Percentiles rank a stretch among this genome's conserved stretches.
Conservation (phyloP, 2,329 filamentous ascomycete genomes). For the Xylariomycetidae sp. region DNA sequence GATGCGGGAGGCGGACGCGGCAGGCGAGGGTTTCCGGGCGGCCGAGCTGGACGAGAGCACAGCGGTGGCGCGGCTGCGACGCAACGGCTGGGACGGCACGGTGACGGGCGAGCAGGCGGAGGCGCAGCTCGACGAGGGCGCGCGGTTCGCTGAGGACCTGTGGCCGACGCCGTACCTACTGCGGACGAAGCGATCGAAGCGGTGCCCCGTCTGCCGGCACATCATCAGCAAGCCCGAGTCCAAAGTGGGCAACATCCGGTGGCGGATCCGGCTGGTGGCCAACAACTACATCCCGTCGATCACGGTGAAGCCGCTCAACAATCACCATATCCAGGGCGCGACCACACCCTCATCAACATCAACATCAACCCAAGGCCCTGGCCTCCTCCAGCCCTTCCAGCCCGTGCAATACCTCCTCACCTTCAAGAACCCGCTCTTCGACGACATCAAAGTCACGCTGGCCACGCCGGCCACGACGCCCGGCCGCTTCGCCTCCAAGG, state of each 20-base stretch:
- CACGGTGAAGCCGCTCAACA: slow-evolving; percentile 64
- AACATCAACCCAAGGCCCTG: slow-evolving; percentile 16
- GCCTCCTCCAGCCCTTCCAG: slow-evolving; percentile 49
- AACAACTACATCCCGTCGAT: slow-evolving; percentile 83
- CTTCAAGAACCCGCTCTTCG: slow-evolving; percentile 91
- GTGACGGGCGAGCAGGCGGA: slow-evolving; percentile 44
- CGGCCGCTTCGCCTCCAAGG: slow-evolving; percentile 68
- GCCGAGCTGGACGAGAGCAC: slow-evolving; percentile 57
- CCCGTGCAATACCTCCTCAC: slow-evolving; percentile 80
- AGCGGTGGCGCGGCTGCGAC: slow-evolving; percentile 55
- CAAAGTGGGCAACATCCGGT: slow-evolving; percentile 83
- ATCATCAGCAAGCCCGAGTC: slow-evolving; percentile 92
- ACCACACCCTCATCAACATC: slow-evolving; percentile 15
- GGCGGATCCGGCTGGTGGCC: slow-evolving; percentile 88
- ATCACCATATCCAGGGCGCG: too few relatives aligned
- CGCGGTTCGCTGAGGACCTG: slow-evolving; percentile 66
- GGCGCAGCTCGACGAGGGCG: slow-evolving; percentile 44
- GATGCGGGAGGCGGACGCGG: slow-evolving; percentile 74
- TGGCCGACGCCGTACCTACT: slow-evolving; percentile 79
- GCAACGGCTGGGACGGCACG: slow-evolving; percentile 61
- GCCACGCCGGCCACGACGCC: slow-evolving; percentile 79
- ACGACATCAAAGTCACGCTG: slow-evolving; percentile 79
- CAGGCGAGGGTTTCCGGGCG: slow-evolving; percentile 67
- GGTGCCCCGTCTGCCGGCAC: slow-evolving; percentile 87
- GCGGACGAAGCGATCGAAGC: slow-evolving; percentile 88